Evolutionary conservation across 2,329 filamentous ascomycete genomes (phyloP).

Genomic region (Clonostachys solani): DNA sequence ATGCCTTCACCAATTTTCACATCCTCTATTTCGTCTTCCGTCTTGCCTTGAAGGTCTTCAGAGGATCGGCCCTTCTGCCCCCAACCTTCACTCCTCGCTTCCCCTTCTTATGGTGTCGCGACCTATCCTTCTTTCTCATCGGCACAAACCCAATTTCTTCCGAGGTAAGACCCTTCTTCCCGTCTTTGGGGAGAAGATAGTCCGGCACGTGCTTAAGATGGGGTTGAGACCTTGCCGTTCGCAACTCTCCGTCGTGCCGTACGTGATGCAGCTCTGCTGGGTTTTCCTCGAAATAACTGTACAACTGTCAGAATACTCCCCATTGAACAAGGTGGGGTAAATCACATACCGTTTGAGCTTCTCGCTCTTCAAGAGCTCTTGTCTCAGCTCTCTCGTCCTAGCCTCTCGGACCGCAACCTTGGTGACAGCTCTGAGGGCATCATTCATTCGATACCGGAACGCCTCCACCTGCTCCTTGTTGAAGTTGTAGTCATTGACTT

Average conservation of each 20-base stretch:
- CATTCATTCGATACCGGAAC: constrained; percentile 92
- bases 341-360: constrained; percentile 68
- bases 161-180: constrained; percentile 62
- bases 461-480: constrained; percentile 92
- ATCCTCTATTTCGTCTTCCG: constrained; percentile 32
- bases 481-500: constrained; percentile 87
- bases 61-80: constrained; percentile 71
- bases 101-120: constrained; percentile 35
- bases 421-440: constrained; percentile 86
- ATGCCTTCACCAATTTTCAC: no score
- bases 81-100: constrained; percentile 39
- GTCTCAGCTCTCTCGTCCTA: constrained; percentile 77
- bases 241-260: constrained; percentile 83
- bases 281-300: constrained; percentile 88
- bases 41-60: constrained; percentile 80
- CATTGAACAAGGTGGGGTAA: neutral
- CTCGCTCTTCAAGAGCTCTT: constrained; percentile 89
- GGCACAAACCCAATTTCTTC: constrained; percentile 75
- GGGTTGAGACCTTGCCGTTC: constrained; percentile 77
- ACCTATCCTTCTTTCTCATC: constrained; percentile 50
- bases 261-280: constrained; percentile 83
- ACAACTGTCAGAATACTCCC: neutral
- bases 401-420: constrained; percentile 87
- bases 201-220: constrained; percentile 94
- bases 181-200: constrained; percentile 79